A percentile compares a stretch with the other conserved stretches of the same genome.
Evolutionary conservation across 495 filamentous ascomycete species (phyloP).

Genomic region (Tirmania nivea): DNA sequence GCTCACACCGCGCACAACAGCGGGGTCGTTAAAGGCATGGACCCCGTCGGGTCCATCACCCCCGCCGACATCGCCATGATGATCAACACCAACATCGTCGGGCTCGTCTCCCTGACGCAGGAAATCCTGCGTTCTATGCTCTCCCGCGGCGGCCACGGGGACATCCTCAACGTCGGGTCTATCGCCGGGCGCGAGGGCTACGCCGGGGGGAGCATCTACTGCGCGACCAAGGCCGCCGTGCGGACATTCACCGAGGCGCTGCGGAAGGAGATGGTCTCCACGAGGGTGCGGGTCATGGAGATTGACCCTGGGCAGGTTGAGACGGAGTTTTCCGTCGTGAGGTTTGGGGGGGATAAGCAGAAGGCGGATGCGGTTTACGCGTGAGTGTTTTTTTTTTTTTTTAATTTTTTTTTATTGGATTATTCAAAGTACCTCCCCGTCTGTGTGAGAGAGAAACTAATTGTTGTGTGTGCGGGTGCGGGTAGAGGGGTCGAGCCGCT

Average conservation of each 20-base stretch:
- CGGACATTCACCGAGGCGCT: constrained; percentile 74
- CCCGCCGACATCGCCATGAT: constrained; percentile 69
- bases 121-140: constrained; percentile 70
- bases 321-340: constrained; percentile 88
- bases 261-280: constrained; percentile 69
- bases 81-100: constrained; percentile 83
- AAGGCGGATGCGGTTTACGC: constrained; percentile 93
- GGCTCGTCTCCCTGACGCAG: constrained; percentile 93
- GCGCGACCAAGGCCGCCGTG: constrained; percentile 86
- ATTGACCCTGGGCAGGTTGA: constrained; percentile 94
- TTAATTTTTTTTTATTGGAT: neutral
- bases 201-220: constrained; percentile 82
- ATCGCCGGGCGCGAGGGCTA: constrained; percentile 88
- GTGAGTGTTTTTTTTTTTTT: constrained; percentile 16
- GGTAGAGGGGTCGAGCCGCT: constrained; percentile 63
- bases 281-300: constrained; percentile 73
- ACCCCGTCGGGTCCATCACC: constrained; percentile 61
- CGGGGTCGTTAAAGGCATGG: constrained; percentile 71
- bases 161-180: constrained; percentile 93
- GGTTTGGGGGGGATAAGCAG: constrained; percentile 75
- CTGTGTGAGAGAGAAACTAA: neutral
- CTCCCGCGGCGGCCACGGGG: constrained; percentile 60
- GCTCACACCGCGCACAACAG: too few relatives aligned
- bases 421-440: neutral
- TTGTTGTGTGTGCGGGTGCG: constrained; percentile 25